phyloP scores from a whole-genome alignment of 352 stramenopile genomes.

The Hyaloperonospora arabidopsidis region DNA sequence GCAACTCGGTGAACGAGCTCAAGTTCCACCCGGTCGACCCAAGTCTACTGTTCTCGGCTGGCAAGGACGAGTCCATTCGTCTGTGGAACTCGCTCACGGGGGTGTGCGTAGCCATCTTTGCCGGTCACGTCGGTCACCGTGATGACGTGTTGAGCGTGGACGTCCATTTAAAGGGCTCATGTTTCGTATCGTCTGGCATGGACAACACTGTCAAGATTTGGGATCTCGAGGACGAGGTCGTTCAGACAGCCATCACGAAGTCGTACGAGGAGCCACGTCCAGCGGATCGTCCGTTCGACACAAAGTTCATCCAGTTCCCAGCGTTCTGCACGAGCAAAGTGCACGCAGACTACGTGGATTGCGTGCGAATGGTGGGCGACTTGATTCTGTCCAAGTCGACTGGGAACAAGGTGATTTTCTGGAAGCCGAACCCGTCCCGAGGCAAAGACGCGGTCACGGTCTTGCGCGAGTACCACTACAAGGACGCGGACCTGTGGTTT shows the following conservation, averaged over 20 bases:
- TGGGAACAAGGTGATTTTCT: slow-evolving; percentile 87
- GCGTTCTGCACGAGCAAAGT: slow-evolving; percentile 88
- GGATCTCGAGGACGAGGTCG: slow-evolving; percentile 69
- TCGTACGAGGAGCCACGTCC: slow-evolving; percentile 66
- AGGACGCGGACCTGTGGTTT: slow-evolving; percentile 81
- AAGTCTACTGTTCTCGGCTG: slow-evolving; percentile 83
- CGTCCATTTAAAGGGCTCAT: slow-evolving; percentile 81
- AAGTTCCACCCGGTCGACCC: slow-evolving; percentile 87
- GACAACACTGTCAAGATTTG: slow-evolving; percentile 94
- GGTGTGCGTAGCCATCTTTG: slow-evolving; percentile 88
- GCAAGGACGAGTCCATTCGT: slow-evolving; percentile 89
- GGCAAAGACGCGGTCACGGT: slow-evolving; percentile 76
- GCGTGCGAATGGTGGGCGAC: slow-evolving; percentile 70
- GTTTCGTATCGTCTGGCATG: slow-evolving; percentile 86
- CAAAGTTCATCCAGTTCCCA: slow-evolving; percentile 86
- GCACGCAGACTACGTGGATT: slow-evolving; percentile 89
- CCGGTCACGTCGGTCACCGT: slow-evolving; percentile 85
- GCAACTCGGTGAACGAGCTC: slow-evolving; percentile 89
- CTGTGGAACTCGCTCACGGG: slow-evolving; percentile 89
- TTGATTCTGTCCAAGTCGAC: slow-evolving; percentile 79
- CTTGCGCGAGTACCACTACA: slow-evolving; percentile 75
- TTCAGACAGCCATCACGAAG: slow-evolving; percentile 68
- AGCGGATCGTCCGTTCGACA: slow-evolving; percentile 61
- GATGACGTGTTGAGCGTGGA: slow-evolving; percentile 87
- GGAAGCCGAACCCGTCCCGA: slow-evolving; percentile 83